Conservation (phyloP, 495 filamentous ascomycete genomes). For the Talaromyces proteolyticus region DNA sequence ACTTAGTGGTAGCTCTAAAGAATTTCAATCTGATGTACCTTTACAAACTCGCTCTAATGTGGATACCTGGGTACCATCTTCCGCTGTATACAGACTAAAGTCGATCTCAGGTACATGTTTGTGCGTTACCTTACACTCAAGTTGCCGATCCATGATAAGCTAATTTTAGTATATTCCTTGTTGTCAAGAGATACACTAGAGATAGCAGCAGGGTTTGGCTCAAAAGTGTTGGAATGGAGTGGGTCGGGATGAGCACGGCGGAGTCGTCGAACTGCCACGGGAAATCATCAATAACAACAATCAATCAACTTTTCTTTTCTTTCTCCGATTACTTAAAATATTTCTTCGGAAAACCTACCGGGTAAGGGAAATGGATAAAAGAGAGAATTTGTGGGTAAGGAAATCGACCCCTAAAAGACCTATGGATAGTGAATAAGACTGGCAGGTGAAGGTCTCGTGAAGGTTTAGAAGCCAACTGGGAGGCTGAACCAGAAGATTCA, state of each 20-base stretch:
- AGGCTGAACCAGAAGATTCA: no score
- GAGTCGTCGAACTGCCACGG: not conserved
- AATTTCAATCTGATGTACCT: constrained; percentile 45
- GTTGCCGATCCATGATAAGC: constrained; percentile 37
- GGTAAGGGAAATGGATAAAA: no score
- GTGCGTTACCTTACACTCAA: constrained; percentile 72
- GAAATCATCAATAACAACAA: no score
- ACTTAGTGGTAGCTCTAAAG: constrained; percentile 7
- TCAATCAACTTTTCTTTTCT: no score
- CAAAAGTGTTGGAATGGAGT: not conserved
- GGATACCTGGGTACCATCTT: constrained; percentile 91
- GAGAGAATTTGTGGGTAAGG: no score
- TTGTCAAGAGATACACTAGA: not conserved
- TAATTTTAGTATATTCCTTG: no score
- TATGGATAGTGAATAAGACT: no score
- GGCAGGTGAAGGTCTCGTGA: no score
- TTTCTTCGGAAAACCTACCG: no score
- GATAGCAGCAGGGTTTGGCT: not conserved
- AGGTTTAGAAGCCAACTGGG: no score
- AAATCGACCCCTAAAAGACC: no score
- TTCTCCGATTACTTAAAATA: no score
- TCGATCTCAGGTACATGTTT: constrained; percentile 98
- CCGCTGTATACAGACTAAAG: constrained; percentile 96
- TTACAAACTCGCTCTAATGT: constrained; percentile 94
- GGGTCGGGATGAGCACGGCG: not conserved